A percentile compares a stretch with the other conserved stretches of the same genome.
Evolutionary conservation across 2,329 filamentous ascomycete genomes (phyloP).

Genomic region (Aspergillus floridensis): DNA sequence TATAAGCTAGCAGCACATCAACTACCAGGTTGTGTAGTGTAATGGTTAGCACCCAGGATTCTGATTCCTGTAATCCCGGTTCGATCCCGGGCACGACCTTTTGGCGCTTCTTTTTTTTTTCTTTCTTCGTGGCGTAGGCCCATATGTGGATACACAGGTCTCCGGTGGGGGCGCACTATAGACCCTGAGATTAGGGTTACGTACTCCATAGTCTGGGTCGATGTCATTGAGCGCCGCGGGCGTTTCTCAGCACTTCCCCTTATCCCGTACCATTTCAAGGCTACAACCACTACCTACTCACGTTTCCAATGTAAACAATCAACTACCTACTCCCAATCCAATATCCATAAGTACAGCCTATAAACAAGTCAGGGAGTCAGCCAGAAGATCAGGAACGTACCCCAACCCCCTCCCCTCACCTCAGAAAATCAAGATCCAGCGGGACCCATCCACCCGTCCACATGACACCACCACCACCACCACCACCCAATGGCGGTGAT

Average conservation of each 20-base stretch:
- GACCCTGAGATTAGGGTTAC: not conserved
- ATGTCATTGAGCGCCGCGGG: not conserved
- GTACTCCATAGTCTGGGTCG: not conserved
- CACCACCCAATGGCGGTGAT: not conserved
- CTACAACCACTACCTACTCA: no score
- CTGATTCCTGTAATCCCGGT: not conserved
- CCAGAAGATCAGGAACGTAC: not conserved
- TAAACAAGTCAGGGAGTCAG: no score
- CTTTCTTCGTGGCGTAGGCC: not conserved
- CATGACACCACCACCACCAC: not conserved
- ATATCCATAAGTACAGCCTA: no score
- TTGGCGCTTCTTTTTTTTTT: not conserved
- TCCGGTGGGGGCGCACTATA: not conserved
- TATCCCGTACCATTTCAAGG: no score
- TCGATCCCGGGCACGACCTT: not conserved
- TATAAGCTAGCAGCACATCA: not conserved
- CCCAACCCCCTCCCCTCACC: not conserved
- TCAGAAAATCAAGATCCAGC: not conserved
- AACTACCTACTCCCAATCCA: no score
- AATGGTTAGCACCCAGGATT: not conserved
- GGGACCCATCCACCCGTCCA: not conserved
- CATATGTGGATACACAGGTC: not conserved
- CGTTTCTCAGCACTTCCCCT: not conserved
- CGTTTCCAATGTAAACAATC: no score
- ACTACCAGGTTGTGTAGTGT: not conserved